phyloP scores from a whole-genome alignment of 2,329 filamentous ascomycete genomes.

The Epichloe brachyelytri region DNA sequence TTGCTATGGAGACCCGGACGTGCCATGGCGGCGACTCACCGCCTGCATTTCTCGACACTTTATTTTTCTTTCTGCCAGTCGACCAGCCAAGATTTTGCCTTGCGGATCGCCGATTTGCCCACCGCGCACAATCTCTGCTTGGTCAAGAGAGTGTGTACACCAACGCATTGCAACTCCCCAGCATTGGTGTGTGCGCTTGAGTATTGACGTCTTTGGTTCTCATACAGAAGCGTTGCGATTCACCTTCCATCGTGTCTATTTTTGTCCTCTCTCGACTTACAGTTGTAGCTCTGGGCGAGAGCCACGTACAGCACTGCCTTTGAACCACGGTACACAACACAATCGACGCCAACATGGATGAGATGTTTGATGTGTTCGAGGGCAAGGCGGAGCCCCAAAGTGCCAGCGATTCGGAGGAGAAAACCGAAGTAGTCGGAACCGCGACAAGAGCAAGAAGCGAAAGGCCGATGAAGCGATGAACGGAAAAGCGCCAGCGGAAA shows the following conservation, averaged over 20 bases:
- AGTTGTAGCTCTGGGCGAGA: neutral
- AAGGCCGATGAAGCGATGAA: slow-evolving; percentile 73
- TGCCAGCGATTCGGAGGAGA: slow-evolving; percentile 30
- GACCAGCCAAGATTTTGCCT: slow-evolving; percentile 1
- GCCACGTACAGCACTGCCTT: neutral
- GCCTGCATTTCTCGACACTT: slow-evolving; percentile 9
- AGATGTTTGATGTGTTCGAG: slow-evolving; percentile 74
- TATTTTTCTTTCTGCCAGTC: slow-evolving; percentile 17
- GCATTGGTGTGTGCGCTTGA: slow-evolving; percentile 9
- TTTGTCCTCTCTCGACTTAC: neutral
- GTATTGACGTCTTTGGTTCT: neutral
- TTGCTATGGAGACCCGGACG: too few species aligned
- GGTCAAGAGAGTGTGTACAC: neutral
- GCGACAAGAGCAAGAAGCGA: slow-evolving; percentile 67
- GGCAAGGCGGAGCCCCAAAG: slow-evolving; percentile 35
- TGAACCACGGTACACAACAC: neutral
- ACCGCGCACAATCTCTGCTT: neutral
- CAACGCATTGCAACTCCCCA: slow-evolving; percentile 10
- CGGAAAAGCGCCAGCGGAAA: slow-evolving; percentile 16
- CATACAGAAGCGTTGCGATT: neutral
- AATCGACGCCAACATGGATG: slow-evolving; percentile 45
- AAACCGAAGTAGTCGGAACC: slow-evolving; percentile 37
- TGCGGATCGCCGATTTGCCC: slow-evolving; percentile 4
- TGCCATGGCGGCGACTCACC: slow-evolving; percentile 9
- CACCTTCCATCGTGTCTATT: neutral